These are phyloP conservation scores for Lathyrus sativus DNA, from an alignment of 306 rosid genomes.

Conservation along the genomic window DNA sequence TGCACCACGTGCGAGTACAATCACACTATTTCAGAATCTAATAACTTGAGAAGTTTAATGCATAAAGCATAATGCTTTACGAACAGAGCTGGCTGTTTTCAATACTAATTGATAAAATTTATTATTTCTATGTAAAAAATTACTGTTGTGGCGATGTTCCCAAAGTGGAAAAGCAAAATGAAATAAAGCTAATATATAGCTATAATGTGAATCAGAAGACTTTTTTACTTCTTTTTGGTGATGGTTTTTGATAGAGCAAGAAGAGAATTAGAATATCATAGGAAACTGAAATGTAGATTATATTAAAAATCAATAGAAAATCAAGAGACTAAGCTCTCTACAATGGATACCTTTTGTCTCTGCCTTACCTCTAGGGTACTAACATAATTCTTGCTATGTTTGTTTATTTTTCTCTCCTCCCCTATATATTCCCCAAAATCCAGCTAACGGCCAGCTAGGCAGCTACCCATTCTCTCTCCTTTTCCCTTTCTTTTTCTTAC, in stretches of 20 bases:
- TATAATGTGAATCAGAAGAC: conserved; percentile 25
- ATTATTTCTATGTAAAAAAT: conserved; percentile 20
- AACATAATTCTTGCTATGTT: not conserved
- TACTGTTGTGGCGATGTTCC: conserved; percentile 22
- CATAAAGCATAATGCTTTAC: conserved; percentile 14
- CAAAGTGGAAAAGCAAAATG: conserved; percentile 24
- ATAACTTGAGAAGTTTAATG: conserved; percentile 18
- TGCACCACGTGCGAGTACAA: not conserved
- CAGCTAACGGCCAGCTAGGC: not conserved
- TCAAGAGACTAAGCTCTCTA: not conserved
- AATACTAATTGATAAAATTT: conserved; percentile 13
- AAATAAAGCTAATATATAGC: not conserved
- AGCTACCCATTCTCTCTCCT: not conserved
- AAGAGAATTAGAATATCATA: not conserved
- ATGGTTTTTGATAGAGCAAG: not conserved
- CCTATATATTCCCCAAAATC: not conserved
- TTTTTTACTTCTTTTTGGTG: conserved; percentile 17
- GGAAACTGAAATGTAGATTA: not conserved
- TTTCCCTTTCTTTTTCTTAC: not conserved
- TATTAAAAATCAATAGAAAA: not conserved
- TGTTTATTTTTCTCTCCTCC: conserved; percentile 10
- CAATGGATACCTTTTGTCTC: not conserved
- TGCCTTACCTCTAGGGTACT: not conserved
- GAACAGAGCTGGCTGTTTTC: conserved; percentile 21
- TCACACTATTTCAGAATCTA: conserved; percentile 3